Evolutionary conservation across 2,329 filamentous ascomycete genomes (phyloP), one percentile per base, ranked within the genome.

Genomic region (Herpotrichia juniperi): DNA sequence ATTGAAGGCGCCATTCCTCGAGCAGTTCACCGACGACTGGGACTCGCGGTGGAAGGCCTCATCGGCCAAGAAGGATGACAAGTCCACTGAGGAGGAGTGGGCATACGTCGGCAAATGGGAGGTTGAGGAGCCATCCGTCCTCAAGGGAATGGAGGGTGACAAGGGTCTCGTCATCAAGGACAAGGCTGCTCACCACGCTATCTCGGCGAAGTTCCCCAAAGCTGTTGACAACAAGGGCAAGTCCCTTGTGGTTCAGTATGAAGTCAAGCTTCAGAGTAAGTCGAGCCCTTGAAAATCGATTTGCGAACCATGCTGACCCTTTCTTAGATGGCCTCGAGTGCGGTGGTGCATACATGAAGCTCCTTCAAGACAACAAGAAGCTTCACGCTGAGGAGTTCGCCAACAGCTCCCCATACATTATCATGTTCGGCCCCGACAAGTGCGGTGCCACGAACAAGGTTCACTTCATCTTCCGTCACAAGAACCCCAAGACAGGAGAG

Each of bases 391-490:
- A 97, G 62, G 94, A 99, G 82, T 99, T 99, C 83, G 91, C 90
- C 77, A 97, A 99, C 80, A 87, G 89, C 57, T 96, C 93, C 37
- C 94, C 94, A 43, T 99, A 99, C 75, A 90, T 99, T 66, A 96
- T 99, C 84, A 99, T 99, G 94, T 99, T 99, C 75, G 94, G 94
- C 65, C 94, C 94, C 68, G 94, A 99, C 83, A 97, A 97, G 88
- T 99, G 94, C 77, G 94, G 94, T 77, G 86, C 91, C 75, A 97
- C 91, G 78, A 99, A 99, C 88, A 97, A 97, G 89, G 85, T 88
- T 56, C 85, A 88, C 78, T 96, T 99, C 82, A 99, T 99, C 78
- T 96, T 99, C 87, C 94, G 96, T 80, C 94, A 99, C 89, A 99
- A 97, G 90, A 99, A 97, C 87, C 94, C 94, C 74, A 97, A 96